Evolutionary conservation across 306 rosid genomes (phyloP).

Genomic region (Sesbania bispinosa): DNA sequence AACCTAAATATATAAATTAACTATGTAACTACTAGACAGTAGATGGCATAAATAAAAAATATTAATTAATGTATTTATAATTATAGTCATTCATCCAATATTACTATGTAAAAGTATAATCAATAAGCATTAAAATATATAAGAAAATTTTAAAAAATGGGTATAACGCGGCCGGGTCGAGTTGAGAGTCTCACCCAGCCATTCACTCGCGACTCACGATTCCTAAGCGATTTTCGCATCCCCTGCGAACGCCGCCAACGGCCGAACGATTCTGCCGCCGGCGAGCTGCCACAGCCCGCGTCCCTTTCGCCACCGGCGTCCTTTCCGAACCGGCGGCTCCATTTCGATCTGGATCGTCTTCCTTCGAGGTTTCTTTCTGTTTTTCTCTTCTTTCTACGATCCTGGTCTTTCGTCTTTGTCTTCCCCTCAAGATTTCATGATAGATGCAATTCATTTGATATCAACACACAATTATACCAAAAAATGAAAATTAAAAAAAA

Average conservation of each 20-base stretch:
- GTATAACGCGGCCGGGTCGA: conserved; percentile 68
- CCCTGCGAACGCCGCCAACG: conserved; percentile 18
- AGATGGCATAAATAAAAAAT: not conserved
- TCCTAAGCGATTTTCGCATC: conserved; percentile 38
- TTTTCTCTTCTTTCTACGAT: not conserved
- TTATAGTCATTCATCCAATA: not conserved
- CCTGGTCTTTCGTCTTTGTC: not conserved
- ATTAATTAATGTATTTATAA: not conserved
- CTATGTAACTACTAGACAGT: no score
- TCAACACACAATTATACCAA: not conserved
- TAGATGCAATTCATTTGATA: not conserved
- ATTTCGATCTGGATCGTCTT: conserved; percentile 18
- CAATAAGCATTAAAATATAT: not conserved
- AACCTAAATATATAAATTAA: no score
- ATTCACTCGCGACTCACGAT: conserved; percentile 64
- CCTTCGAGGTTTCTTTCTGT: conserved; percentile 21
- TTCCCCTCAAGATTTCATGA: conserved; percentile 5
- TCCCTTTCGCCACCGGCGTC: not conserved
- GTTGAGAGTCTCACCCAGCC: conserved; percentile 59
- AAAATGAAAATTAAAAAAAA: not conserved
- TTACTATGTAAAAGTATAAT: not conserved
- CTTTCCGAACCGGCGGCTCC: not conserved
- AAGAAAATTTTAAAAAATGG: not conserved
- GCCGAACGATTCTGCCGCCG: conserved; percentile 32
- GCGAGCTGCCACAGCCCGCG: not conserved